phyloP scores from a whole-genome alignment of 805 yeast genomes.

The Metschnikowia aberdeeniae region DNA sequence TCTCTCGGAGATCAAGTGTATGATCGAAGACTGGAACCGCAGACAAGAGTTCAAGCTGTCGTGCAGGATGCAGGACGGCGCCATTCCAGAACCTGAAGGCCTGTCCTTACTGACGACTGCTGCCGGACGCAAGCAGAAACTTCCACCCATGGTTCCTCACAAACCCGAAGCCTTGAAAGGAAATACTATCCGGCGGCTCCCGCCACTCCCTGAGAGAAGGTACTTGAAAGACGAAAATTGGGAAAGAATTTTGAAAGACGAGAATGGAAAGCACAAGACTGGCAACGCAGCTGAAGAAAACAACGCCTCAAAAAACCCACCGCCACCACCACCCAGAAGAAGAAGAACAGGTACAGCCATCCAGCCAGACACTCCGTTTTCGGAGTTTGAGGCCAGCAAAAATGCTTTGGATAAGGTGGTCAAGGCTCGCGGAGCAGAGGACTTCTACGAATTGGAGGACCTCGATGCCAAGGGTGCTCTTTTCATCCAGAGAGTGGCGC shows the following conservation, averaged over 20 bases:
- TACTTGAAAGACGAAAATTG: neutral
- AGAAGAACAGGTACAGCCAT: conserved; percentile 1
- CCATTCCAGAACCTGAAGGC: conserved; percentile 32
- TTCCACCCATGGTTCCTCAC: conserved; percentile 45
- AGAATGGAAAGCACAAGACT: too few species aligned
- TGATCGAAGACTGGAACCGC: conserved; percentile 14
- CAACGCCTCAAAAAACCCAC: neutral
- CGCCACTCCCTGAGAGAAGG: conserved; percentile 32
- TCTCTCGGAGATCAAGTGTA: conserved; percentile 27
- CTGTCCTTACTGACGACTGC: conserved; percentile 21
- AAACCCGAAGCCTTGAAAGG: conserved; percentile 44
- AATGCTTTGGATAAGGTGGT: conserved; percentile 24
- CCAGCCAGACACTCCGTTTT: conserved; percentile 19
- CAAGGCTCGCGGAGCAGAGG: conserved; percentile 22
- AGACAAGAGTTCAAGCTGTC: conserved; percentile 8
- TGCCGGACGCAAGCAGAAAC: conserved; percentile 8
- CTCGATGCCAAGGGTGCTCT: conserved; percentile 35
- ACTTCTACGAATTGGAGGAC: conserved; percentile 31
- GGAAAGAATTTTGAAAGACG: neutral
- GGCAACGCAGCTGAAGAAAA: neutral
- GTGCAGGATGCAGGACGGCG: neutral
- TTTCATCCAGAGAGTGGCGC: conserved; percentile 34
- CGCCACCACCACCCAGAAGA: conserved; percentile 15
- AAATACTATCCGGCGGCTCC: conserved; percentile 22
- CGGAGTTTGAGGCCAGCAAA: conserved; percentile 25